Evolutionary conservation across 2,329 filamentous ascomycete genomes (phyloP), one percentile per base, ranked within the genome.

Genomic region (Microcera coccophila): DNA sequence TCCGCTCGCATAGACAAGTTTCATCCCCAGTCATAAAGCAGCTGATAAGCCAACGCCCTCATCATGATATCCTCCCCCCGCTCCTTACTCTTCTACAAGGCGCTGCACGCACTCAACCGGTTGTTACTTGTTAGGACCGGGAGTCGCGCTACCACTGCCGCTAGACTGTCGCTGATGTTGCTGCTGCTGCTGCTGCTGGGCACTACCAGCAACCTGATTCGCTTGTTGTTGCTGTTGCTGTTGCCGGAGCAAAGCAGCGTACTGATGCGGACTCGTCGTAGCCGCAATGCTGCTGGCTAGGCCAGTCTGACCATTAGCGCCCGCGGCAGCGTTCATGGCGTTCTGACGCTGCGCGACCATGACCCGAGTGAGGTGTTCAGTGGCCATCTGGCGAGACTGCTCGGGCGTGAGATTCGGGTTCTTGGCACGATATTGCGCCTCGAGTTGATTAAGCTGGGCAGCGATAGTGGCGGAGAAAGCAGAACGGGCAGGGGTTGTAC

Each of bases 201-300:
- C 53, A 47, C 58, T 45, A 37, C 50, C 47, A 54, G 64, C 21
- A 56, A 62, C 40, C 46, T 57, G 47, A 54, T 62, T 60, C 3
- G 50, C 56, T 10, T 65, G 64, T 46, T 66, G 72, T 20, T 70
- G 67, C 47, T 78, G 74, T 48, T 80, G 77, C 52, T 81, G 78
- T 29, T 78, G 75, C 34, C 78, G 65, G 8, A 81, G 69, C 24
- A 81, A 64, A 42, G 78, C 76, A 2, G 78, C 78, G 54, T 81
- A 81, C 48, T 81, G 78, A 31, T 81, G 76, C 20, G 78, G 78
- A 43, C 74, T 77, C 2, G 70, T 68, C 1, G 73, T 73, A 15
- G 68, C 66, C 1, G 69, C 63, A 37, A 76, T 68, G 15, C 72
- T 70, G 38, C 72, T 76, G 14, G 73, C 66, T 40, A 76, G 69